Evolutionary conservation across 2,329 filamentous ascomycete genomes (phyloP), one percentile per base, ranked within the genome.

Genomic region (Ascocoryne sarcoides): DNA sequence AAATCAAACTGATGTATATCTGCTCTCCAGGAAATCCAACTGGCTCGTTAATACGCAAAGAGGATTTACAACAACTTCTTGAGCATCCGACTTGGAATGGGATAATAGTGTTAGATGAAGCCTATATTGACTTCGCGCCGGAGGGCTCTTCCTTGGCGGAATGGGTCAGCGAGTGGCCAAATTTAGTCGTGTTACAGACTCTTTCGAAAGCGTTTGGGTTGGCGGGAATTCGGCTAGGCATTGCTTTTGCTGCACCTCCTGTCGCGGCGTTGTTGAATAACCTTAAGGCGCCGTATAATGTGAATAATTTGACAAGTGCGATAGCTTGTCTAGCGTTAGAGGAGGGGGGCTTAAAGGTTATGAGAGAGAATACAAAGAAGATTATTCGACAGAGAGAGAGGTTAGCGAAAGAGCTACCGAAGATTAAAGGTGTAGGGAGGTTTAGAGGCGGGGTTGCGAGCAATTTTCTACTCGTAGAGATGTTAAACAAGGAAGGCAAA

Each of bases 131-230:
- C 65, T 98, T 96, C 58, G 82, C 89, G 5, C 78, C 79, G 4
- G 79, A 83, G 12, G 79, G 76, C 18, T 73, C 84, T 31, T 93
- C 84, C 50, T 73, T 96, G 18, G 90, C 92, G 18, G 85, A 94
- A 63, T 94, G 86, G 82, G 89, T 94, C 1, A 71, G 75, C 26
- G 88, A 95, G 57, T 93, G 85, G 77, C 89, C 90, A 37, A 98
- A 98, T 62, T 71, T 98, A 18, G 88, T 95, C 14, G 89, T 98
- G 42, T 87, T 96, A 85, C 92, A 98, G 69, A 98, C 92, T 1
- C 73, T 96, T n/a, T 94, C 85, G 56, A 98, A 98, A 63, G 92
- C 88, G 0, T 98, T 98, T 58, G 92, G 92, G 19, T 75, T 98
- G 57, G 92, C 92, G 3, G 92, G 90, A 37, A 95, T 98, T 59